phyloP scores from a whole-genome alignment of 441 rosid species.

The Adansonia rubrostipa region DNA sequence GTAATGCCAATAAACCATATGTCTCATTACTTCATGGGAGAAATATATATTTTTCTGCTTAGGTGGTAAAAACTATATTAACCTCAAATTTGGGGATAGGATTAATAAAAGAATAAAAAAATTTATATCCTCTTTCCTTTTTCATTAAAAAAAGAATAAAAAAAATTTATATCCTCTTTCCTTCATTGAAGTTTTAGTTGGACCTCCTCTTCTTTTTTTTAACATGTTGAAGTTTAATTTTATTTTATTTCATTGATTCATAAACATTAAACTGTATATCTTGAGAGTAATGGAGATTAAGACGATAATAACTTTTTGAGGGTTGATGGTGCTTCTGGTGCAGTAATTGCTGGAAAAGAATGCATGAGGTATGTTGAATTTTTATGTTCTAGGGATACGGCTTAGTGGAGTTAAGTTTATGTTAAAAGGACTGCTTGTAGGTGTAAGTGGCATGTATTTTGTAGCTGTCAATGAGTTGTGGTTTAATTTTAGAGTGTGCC shows the following conservation, averaged over 20 bases:
- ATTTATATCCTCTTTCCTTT: background rate
- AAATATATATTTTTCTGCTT: background rate
- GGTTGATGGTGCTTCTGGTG: background rate
- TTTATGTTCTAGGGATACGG: background rate
- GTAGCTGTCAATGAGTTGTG: slow-evolving; percentile 5
- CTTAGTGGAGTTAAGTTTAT: background rate
- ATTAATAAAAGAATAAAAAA: background rate
- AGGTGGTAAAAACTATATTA: background rate
- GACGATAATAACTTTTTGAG: background rate
- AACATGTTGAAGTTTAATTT: background rate
- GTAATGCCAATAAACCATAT: background rate
- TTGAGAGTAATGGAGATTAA: background rate
- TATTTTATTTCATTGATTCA: background rate
- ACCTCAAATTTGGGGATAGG: background rate
- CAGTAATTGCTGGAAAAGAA: background rate
- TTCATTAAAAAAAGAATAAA: background rate
- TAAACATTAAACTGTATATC: background rate
- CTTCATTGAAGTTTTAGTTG: background rate
- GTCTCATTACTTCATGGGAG: background rate
- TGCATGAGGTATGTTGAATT: background rate
- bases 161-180: no score
- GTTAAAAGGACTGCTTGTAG: background rate
- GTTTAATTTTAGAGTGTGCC: background rate
- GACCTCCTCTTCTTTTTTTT: background rate
- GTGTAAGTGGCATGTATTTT: background rate